These are phyloP conservation scores for Citrus reticulata DNA, from an alignment of 345 rosid genomes.

Conservation along the genomic window DNA sequence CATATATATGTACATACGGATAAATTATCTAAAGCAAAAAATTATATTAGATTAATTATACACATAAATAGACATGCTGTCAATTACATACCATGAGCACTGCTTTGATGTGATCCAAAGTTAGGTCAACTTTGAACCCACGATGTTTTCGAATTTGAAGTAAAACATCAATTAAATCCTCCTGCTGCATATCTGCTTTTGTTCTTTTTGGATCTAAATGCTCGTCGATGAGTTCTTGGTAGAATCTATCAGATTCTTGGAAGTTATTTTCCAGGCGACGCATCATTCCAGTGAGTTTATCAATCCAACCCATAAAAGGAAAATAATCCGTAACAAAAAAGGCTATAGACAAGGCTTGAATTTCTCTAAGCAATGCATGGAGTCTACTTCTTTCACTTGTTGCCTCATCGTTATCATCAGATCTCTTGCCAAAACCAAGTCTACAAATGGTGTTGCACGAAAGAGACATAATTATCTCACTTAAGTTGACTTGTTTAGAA, in stretches of 20 bases:
- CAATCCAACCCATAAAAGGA: slow-evolving; percentile 27
- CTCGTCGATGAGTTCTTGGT: slow-evolving; percentile 32
- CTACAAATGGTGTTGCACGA: slow-evolving; percentile 18
- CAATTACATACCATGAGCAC: slow-evolving; percentile 37
- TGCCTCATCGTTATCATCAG: not conserved
- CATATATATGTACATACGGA: no score
- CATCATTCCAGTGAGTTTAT: slow-evolving; percentile 26
- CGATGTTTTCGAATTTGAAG: slow-evolving; percentile 29
- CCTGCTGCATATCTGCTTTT: slow-evolving; percentile 2
- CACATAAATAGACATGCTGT: no score
- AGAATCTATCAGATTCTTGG: slow-evolving; percentile 36
- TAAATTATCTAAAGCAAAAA: no score
- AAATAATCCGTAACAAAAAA: slow-evolving; percentile 25
- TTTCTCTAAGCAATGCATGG: slow-evolving; percentile 12
- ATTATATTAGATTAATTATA: no score
- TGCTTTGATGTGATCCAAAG: slow-evolving; percentile 50
- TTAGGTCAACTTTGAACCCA: slow-evolving; percentile 21
- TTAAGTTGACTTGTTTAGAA: slow-evolving; percentile 6
- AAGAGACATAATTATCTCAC: slow-evolving; percentile 8
- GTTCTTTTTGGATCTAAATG: slow-evolving; percentile 27
- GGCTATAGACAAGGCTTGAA: slow-evolving; percentile 19
- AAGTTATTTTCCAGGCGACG: slow-evolving; percentile 30
- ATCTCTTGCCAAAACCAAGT: slow-evolving; percentile 27
- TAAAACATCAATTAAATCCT: slow-evolving; percentile 43
- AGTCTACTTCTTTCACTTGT: slow-evolving; percentile 4